Evolutionary conservation across 768 basidiomycete species (phyloP).

Genomic region (Mycena latifolia): DNA sequence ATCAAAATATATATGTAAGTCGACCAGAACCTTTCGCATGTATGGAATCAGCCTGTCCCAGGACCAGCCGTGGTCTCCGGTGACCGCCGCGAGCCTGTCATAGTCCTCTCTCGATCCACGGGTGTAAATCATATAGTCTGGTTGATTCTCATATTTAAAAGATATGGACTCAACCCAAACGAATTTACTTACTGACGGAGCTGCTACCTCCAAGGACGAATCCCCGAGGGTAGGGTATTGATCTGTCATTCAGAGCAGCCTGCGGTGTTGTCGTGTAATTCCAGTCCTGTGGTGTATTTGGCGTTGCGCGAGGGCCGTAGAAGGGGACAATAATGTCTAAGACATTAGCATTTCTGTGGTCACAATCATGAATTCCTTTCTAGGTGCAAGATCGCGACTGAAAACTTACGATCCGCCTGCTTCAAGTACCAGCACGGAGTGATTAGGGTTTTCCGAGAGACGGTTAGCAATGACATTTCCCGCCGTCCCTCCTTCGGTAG

Average conservation of each 20-base stretch:
- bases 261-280: slow-evolving; percentile 46
- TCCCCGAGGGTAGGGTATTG: slow-evolving; percentile 42
- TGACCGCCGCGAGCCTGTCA: slow-evolving; percentile 34
- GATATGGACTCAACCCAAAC: neutral
- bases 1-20: neutral
- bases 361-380: neutral
- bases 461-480: slow-evolving; percentile 50
- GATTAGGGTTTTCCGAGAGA: slow-evolving; percentile 45
- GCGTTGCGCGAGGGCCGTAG: slow-evolving; percentile 1
- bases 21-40: slow-evolving; percentile 33
- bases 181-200: slow-evolving; percentile 39
- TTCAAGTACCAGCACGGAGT: slow-evolving; percentile 48
- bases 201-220: slow-evolving; percentile 44
- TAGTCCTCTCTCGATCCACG: slow-evolving; percentile 38
- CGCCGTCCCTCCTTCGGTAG: slow-evolving; percentile 42
- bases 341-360: slow-evolving; percentile 5
- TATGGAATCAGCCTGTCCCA: slow-evolving; percentile 39
- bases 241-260: slow-evolving; percentile 36
- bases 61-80: slow-evolving; percentile 38
- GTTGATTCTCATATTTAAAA: neutral
- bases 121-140: slow-evolving; percentile 36
- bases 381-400: neutral
- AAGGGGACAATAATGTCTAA: slow-evolving; percentile 18
- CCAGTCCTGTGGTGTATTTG: slow-evolving; percentile 40
- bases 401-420: slow-evolving; percentile 42